Evolutionary conservation across 495 filamentous ascomycete genomes (phyloP).

Genomic region (Penicillium canescens): DNA sequence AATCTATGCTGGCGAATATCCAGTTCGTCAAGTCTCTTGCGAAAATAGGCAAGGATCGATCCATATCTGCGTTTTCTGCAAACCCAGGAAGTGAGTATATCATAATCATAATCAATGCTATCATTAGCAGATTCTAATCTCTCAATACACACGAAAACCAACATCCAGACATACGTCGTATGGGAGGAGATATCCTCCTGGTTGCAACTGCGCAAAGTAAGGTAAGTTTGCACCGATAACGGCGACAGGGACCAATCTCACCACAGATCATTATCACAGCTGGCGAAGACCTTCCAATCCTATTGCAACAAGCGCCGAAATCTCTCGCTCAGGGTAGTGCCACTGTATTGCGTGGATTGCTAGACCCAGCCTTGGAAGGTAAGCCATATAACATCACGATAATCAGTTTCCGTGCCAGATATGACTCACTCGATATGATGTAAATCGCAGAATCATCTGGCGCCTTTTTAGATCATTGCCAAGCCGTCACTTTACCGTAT

Average conservation of each 20-base stretch:
- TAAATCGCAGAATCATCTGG: conserved; percentile 20
- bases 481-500: conserved; percentile 20
- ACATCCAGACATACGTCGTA: conserved; percentile 16
- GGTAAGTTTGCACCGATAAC: conserved; percentile 3
- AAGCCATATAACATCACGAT: conserved; percentile 2
- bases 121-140: neutral
- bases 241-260: neutral
- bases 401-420: neutral
- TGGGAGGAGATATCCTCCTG: conserved; percentile 22
- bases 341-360: conserved; percentile 21
- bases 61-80: conserved; percentile 20
- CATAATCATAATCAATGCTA: neutral
- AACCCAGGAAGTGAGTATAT: conserved; percentile 25
- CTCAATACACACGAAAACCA: conserved; percentile 15
- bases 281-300: conserved; percentile 19
- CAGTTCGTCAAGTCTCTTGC: conserved; percentile 24
- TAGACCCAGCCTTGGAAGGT: conserved; percentile 25
- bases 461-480: conserved; percentile 33
- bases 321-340: conserved; percentile 22
- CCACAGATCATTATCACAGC: conserved; percentile 7
- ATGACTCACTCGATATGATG: neutral
- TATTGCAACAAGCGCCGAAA: conserved; percentile 23
- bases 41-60: conserved; percentile 2
- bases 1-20: conserved; percentile 31
- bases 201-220: conserved; percentile 23